Evolutionary conservation across 257 asterid genomes (phyloP), one percentile per base, ranked within the genome.

Genomic region (Jaltomata sinuosa): DNA sequence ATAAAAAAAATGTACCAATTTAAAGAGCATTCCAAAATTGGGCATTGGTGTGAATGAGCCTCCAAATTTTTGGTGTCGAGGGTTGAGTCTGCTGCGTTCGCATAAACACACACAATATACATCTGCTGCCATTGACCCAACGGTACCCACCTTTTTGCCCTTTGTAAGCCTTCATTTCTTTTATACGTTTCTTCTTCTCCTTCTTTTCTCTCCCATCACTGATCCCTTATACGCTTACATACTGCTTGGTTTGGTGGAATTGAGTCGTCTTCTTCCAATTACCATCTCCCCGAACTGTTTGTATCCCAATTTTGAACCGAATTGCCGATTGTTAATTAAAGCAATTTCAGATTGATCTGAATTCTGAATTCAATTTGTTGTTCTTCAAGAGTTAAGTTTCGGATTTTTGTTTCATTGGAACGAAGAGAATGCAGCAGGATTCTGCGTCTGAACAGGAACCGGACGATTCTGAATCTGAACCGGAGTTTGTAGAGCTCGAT

Each of bases 401-500:
- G 78, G 50, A 68, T 68, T 40, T 5, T 5, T 4, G 3, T n/a
- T 38, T 71, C 52, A 71, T 71, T 71, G 54, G 78, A 71, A 71
- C 34, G 34, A 71, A 80, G 90, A 91, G 86, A 88, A 95, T 95
- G 98, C 88, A 91, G 83, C 94, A 87, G 10, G 97, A 87, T 84
- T 88, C 95, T 84, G 49, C 85, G 57, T 83, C 97, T 79, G 98
- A 94, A 71, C 88, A 91, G 82, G 97, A 93, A 84, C 90, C 90
- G 84, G 98, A 95, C 36, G 97, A 91, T 61, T 82, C 94, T 45
- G 99, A 95, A 42, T 67, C 91, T 80, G 99, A 93, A 81, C 91
- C 94, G 1, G 98, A 94, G 74, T 95, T 95, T 74, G 97, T 93
- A 5, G 99, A 95, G 95, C 89, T 90, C 74, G 99, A 95, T 90